Evolutionary conservation across 768 basidiomycete species (phyloP), one percentile per base, ranked within the genome.

Genomic region (Cystoderma amianthinum): DNA sequence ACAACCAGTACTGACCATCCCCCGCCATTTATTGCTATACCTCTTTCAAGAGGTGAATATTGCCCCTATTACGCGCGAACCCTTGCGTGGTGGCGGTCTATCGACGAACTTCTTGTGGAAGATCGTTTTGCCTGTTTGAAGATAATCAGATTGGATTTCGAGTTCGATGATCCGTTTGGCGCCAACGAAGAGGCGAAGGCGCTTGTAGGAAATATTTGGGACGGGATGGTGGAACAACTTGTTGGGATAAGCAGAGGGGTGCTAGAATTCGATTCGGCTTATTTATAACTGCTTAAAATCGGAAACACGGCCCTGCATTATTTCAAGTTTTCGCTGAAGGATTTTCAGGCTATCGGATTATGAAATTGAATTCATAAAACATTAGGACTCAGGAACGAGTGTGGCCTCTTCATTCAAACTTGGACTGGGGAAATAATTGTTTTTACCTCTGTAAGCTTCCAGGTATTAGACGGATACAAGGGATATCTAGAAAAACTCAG

Each of bases 1-100:
- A 48, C 45, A 2, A 53, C 48, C 21, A 42, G 44, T 3, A 46
- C 58, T 3, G 56, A 58, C 42, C 52, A 55, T n/a, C 56, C 56
- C 1, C 49, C 57, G 1, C 59, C 56, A 4, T 43, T 44, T 32
- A 34, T 55, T 22, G 53, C 53, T 1, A 36, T 50, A 3, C 41
- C 51, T 35, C 42, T 45, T 9, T 52, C 52, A 36, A 43, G 52
- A 21, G 45, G 45, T 2, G 44, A 43, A 15, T 28, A 28, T n/a
- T 28, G 7, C 25, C 25, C 25, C 25, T 7, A 28, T 7, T 36
- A 36, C 17, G n/a, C n/a, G 18, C 12, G 34, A 16, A 7, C 9
- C 17, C 43, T 58, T 2, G 41, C 40, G 15, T 50, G 48, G 7
- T 58, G 56, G 57, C 49, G 48, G 22, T 39, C 45, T 9, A 48